Base-by-base conservation (phyloP, 768 basidiomycete genomes). In the Tricholoma furcatifolium region DNA sequence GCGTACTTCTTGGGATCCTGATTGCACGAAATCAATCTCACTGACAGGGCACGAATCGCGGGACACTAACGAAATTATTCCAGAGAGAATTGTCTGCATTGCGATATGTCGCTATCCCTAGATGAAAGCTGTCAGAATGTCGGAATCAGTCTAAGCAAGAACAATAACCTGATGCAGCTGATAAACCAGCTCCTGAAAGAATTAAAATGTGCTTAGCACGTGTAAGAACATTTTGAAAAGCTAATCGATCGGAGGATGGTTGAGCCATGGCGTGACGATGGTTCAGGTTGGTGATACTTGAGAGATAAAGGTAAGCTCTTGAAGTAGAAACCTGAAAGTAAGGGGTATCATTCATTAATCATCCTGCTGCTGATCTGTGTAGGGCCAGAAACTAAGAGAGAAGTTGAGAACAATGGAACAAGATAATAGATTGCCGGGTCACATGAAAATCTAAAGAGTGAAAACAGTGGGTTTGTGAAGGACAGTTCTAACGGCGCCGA, bases 131-230 rank as follows among this genome's bases (percentile, higher is more conserved):
- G 12, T 21, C 35, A 35, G 15, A 34, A 8, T 17, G 17, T 4
- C 39, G n/a, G 24, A 31, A 38, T 14, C 4, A 49, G 36, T 34
- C 6, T 23, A 47, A 14, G 21, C 21, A 31, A 4, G n/a, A 38
- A 17, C 6, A 24, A 44, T 5, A 10, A 82, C 83, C 82, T 40
- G 84, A 85, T 20, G 79, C 82, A 48, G 82, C 83, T 20, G 83
- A 85, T n/a, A 85, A 70, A 2, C 84, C 84, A 27, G 84, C 84
- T 6, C 84, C 84, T 17, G 75, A 73, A 1, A 79, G 62, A 10
- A 71, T 73, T 7, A 78, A 65, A 45, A 77, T 70, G 45, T 68
- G 63, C 53, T 72, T 75, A n/a, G 58, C 52, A 14, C 59, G 48
- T 6, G 57, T 35, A 8, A 68, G 56, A 11, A 56, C 55, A 4